Conservation (phyloP, 2,329 filamentous ascomycete genomes). For the Alternaria ethzedia region DNA sequence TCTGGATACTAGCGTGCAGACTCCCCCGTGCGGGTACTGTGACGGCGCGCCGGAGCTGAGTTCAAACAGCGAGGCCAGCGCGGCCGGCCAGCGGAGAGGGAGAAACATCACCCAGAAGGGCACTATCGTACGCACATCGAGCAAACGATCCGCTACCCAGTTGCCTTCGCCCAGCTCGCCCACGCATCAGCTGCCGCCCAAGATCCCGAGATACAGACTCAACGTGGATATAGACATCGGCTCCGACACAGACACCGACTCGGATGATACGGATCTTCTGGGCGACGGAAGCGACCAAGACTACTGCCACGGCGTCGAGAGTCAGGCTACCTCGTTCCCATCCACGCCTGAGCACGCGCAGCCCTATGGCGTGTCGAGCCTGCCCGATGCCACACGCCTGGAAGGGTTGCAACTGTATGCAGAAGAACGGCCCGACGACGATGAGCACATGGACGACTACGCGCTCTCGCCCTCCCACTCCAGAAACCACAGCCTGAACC, state of each 20-base stretch:
- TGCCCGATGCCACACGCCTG: constrained; percentile 30
- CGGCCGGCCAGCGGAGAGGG: constrained; percentile 28
- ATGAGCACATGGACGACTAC: constrained; percentile 38
- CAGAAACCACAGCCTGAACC: constrained; percentile 30
- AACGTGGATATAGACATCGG: constrained; percentile 24
- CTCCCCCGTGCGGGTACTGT: constrained; percentile 41
- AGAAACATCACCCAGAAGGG: constrained; percentile 35
- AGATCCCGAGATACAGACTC: constrained; percentile 40
- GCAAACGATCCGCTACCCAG: constrained; percentile 47
- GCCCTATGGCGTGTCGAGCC: constrained; percentile 18
- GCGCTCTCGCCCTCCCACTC: constrained; percentile 35
- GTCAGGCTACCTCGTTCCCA: constrained; percentile 27
- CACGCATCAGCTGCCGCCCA: constrained; percentile 41
- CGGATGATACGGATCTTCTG: constrained; percentile 24
- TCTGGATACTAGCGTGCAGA: constrained; percentile 44
- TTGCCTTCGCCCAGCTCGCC: constrained; percentile 46
- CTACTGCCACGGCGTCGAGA: constrained; percentile 26
- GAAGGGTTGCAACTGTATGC: constrained; percentile 26
- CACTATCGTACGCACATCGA: constrained; percentile 36
- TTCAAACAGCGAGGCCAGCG: constrained; percentile 21
- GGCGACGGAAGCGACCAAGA: constrained; percentile 21
- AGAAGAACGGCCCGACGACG: constrained; percentile 22
- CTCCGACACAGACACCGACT: constrained; percentile 32
- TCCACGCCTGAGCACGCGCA: constrained; percentile 30
- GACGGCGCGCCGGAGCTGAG: constrained; percentile 25